Evolutionary conservation across 1,139 yeast species (phyloP), one percentile per base, ranked within the genome.

Genomic region (Citeromyces hawaiiensis): DNA sequence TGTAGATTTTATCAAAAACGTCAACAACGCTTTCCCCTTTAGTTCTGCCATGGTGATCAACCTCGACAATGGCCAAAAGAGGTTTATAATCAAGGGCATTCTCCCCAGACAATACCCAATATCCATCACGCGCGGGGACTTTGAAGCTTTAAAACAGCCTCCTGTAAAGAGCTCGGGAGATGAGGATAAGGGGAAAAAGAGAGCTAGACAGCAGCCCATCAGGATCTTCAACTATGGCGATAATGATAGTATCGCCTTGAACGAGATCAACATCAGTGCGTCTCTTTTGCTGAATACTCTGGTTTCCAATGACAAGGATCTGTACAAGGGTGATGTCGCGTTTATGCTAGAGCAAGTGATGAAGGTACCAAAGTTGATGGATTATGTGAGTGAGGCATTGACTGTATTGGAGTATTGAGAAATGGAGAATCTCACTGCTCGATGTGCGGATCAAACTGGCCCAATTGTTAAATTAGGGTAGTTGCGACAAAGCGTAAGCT

Each of bases 1-100:
- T 0, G 97, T 93, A 15, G 97, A 91, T 49, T 91, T 91, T 55
- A 91, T 91, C 54, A 87, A 88, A 53, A 91, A 91, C 54, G 97
- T 91, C 11, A 80, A 91, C 19, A 76, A 77, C 43, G 96, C 96
- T 1, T 88, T 88, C 57, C 81, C 86, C n/a, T 75, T 78, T 49
- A 86, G 96, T 2, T 83, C 86, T 43, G 96, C 98, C 1, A 87
- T 87, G 88, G 97, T 91, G 14, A 76, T 88, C 14, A 66, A 74
- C 43, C 57, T 66, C 29, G 61, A 66, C 11, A 67, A 70, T 2
- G 80, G 79, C 7, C 72, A 74, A 48, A 79, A 85, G 52, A 81
- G 81, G 56, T 91, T 91, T 53, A 86, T 91, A 38, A 88, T 91
- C 51, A 83, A 83, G 59, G 98, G 98, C 8, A 85, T 91, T 41